These are phyloP conservation scores for Geotrichum restrictum DNA, from an alignment of 1,139 yeast genomes.

Conservation along the genomic window DNA sequence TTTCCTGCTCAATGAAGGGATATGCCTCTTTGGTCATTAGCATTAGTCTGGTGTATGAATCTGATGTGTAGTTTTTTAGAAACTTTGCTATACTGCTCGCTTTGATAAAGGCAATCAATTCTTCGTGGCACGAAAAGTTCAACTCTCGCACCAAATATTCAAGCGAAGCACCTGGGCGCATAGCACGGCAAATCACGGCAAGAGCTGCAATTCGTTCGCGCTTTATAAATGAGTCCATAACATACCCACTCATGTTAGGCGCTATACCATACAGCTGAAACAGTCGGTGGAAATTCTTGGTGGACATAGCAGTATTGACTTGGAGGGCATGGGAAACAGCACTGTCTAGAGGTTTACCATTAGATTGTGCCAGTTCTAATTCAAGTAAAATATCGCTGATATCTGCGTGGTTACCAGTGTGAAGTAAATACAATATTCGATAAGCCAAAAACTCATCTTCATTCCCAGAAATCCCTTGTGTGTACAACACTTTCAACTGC, in stretches of 20 bases:
- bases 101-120: constrained; percentile 43
- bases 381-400: constrained; percentile 33
- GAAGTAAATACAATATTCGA: constrained; percentile 68
- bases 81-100: constrained; percentile 43
- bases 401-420: constrained; percentile 59
- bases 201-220: constrained; percentile 62
- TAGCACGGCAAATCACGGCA: constrained; percentile 55
- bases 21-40: constrained; percentile 48
- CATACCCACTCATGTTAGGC: constrained; percentile 42
- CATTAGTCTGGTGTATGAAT: constrained; percentile 23
- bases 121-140: constrained; percentile 42
- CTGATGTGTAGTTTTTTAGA: constrained; percentile 29
- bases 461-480: constrained; percentile 40
- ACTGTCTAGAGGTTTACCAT: constrained; percentile 29
- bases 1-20: constrained; percentile 44
- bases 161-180: constrained; percentile 50
- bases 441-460: constrained; percentile 68
- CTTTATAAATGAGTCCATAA: constrained; percentile 48
- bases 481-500: constrained; percentile 60
- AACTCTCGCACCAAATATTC: constrained; percentile 48
- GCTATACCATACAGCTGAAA: constrained; percentile 46
- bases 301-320: constrained; percentile 44
- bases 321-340: constrained; percentile 46
- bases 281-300: constrained; percentile 53
- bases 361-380: constrained; percentile 25